These are phyloP conservation scores for Theobroma cacao DNA, from an alignment of 345 rosid genomes.

Conservation along the genomic window DNA sequence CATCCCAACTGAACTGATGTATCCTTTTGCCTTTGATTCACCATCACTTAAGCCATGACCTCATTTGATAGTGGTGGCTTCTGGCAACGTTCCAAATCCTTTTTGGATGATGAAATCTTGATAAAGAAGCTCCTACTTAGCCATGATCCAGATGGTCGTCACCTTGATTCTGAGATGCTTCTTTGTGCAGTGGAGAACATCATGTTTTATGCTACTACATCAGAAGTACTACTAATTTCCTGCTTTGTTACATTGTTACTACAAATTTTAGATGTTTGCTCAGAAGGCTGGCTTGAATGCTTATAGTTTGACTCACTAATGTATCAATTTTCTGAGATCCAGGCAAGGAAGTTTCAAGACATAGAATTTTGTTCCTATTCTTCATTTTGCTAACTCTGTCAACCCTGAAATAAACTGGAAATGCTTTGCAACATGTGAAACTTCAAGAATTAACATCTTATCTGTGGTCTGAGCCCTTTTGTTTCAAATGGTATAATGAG, in stretches of 20 bases:
- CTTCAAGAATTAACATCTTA: constrained; percentile 32
- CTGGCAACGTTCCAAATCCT: not conserved
- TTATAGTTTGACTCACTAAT: not conserved
- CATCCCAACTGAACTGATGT: not conserved
- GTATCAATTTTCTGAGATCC: not conserved
- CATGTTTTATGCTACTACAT: constrained; percentile 39
- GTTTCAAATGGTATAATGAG: not conserved
- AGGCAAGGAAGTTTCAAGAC: not conserved
- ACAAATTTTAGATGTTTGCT: not conserved
- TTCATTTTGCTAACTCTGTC: not conserved
- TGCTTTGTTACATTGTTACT: constrained; percentile 16
- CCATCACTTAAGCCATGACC: constrained; percentile 29
- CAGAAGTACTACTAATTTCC: constrained; percentile 23
- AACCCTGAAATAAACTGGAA: not conserved
- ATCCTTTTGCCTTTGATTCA: constrained; percentile 19
- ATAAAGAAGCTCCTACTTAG: constrained; percentile 50
- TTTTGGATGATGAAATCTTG: constrained; percentile 40
- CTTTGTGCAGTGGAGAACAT: constrained; percentile 57
- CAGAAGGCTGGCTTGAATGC: not conserved
- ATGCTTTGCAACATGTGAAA: not conserved
- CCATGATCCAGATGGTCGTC: constrained; percentile 80
- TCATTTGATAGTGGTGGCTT: constrained; percentile 11
- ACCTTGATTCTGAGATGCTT: constrained; percentile 56
- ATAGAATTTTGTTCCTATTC: not conserved
- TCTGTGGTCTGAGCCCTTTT: constrained; percentile 20